Conservation (phyloP, 176 grass and related monocot species). For the Triticum monococcum region DNA sequence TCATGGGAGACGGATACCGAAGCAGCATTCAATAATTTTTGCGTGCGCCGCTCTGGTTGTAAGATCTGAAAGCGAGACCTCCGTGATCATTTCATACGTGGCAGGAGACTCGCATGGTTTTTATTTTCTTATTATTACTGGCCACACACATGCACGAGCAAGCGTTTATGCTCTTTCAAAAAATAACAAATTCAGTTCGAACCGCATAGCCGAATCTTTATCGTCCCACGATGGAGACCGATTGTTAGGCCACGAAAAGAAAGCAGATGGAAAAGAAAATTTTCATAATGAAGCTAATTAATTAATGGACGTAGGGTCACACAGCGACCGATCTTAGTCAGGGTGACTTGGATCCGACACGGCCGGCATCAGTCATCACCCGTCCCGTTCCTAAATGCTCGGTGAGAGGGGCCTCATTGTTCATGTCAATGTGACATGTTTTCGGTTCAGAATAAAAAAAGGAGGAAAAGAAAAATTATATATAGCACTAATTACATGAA, state of each 20-base stretch:
- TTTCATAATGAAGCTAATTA: background rate
- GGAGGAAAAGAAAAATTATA: background rate
- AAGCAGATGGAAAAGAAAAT: background rate
- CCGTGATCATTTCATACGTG: background rate
- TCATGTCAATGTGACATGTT: background rate
- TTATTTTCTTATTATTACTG: background rate
- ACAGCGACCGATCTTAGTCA: constrained; percentile 21
- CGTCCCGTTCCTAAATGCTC: background rate
- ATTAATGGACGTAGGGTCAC: background rate
- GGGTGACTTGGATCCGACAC: constrained; percentile 38
- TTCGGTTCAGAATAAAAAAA: background rate
- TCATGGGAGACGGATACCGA: background rate
- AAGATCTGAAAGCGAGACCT: background rate
- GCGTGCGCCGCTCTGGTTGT: background rate
- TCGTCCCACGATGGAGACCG: background rate
- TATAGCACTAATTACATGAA: background rate
- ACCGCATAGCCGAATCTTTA: background rate
- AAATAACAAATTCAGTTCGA: background rate
- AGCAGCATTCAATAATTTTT: background rate
- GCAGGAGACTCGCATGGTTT: background rate
- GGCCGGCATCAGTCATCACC: background rate
- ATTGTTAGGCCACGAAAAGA: background rate
- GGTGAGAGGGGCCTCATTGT: background rate
- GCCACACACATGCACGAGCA: background rate
- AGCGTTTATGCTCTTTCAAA: background rate